Evolutionary conservation across 1,284 basidiomycete species (phyloP), one percentile per base, ranked within the genome.

Genomic region (Trichosporon sp.): DNA sequence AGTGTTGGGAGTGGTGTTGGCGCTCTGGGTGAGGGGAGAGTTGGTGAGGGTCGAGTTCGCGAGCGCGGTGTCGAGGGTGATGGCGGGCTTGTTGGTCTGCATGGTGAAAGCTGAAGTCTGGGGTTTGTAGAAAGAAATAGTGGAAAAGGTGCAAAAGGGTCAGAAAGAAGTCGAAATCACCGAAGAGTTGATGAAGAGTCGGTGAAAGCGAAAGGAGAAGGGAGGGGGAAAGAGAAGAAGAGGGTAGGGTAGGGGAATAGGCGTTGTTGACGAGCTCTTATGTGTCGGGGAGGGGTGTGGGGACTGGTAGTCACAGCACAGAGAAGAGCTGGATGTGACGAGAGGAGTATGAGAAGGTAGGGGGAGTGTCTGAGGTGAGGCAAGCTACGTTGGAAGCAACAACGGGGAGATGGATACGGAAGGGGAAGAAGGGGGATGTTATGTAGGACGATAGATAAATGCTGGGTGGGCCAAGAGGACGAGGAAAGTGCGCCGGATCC

Each of bases 71-170:
- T 63, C 64, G 51, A 63, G 35, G 23, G 62, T 67, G 31, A 67
- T 64, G 62, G 66, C 58, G 67, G 62, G 63, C 34, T 64, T 68
- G 63, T 65, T 51, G 67, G 47, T 47, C 64, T 68, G 67, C 67
- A 68, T 68, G 38, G 38, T 32, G 64, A n/a, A 38, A 18, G 62
- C 5, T 35, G 23, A 31, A 35, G 38, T 38, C 5, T 44, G 27
- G 18, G 66, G 15, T 29, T 9, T 13, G 15, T 25, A 38, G 13
- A 18, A 65, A n/a, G 21, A 44, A 23, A 34, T 15, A 12, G 34
- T 15, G 65, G 18, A 21, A 25, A 18, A 27, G 15, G 56, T 25
- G 51, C 8, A 25, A 25, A 23, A 53, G 15, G 29, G 29, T 60
- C 56, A 31, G 4, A 29, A n/a, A 32, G 29, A n/a, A 29, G 47